Evolutionary conservation across 208 protist species (phyloP), one percentile per base, ranked within the genome.

Genomic region (Porcisia hertigi): DNA sequence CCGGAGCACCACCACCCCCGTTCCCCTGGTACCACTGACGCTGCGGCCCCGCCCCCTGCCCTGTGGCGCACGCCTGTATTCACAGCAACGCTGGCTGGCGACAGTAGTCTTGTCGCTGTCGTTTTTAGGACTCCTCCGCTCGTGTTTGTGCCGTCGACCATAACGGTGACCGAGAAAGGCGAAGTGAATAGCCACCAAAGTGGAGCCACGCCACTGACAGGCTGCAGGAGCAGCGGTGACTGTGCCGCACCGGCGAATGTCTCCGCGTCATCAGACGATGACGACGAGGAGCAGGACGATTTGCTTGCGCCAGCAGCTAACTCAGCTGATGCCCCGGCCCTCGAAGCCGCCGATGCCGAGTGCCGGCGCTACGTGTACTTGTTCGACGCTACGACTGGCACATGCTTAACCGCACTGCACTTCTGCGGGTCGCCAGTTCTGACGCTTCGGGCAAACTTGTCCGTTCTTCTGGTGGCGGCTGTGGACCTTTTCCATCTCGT

Each of bases 401-500:
- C 77, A 18, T 76, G 72, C 54, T 67, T 95, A 34, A 86, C 86
- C 7, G 87, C 90, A 36, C 74, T 93, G 58, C 83, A 91, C 81
- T 93, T 93, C 71, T 76, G 87, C 54, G 87, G 89, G 18, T 82
- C 81, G 1, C 77, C 85, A 8, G 75, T 92, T 20, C 74, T 74
- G 30, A 69, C 80, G 2, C 74, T 93, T 20, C 79, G 66, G 43
- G 79, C 83, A 9, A 95, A 95, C 83, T 65, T 62, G 18, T 58
- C 73, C 18, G 75, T 86, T 1, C 79, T 95, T 7, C 66, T 82
- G 9, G 89, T 91, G 39, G 80, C 69, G 11, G 75, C 87, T 67
- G 79, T 75, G 25, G 87, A 89, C 58, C 73, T 79, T 16, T 82
- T 93, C 14, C 89, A 95, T 69, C 71, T 95, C 8, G 84, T 95